phyloP scores from a whole-genome alignment of 73 alveolate species.

The Tetrahymena malaccensis region DNA sequence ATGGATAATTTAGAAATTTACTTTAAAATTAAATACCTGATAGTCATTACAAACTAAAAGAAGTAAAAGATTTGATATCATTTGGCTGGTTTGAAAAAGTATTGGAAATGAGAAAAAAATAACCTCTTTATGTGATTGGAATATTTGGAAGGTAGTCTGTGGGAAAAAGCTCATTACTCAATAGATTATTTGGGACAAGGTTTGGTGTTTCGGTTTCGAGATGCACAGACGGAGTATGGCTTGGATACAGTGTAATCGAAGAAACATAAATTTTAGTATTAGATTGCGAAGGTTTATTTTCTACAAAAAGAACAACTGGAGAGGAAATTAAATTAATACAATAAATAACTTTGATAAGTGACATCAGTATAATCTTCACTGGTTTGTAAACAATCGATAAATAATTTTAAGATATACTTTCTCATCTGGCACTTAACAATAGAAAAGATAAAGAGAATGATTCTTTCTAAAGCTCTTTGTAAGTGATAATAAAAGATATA shows the following conservation, averaged over 20 bases:
- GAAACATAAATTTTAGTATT: background rate
- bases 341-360: background rate
- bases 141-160: constrained; percentile 43
- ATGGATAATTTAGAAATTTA: background rate
- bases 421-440: no score
- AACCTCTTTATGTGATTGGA: constrained; percentile 11
- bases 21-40: background rate
- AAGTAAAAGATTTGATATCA: background rate
- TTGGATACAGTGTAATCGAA: background rate
- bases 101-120: background rate
- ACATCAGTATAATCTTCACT: background rate
- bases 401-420: no score
- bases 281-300: constrained; percentile 31
- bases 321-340: constrained; percentile 1
- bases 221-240: constrained; percentile 64
- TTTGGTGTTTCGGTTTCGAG: constrained; percentile 54
- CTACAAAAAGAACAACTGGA: background rate
- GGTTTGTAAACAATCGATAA: background rate
- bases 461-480: no score
- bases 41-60: background rate
- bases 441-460: background rate
- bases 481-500: no score
- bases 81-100: background rate
- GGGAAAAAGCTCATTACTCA: constrained; percentile 48
- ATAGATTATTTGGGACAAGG: constrained; percentile 47